A percentile compares a stretch with the other conserved stretches of the same genome.
Conservation (phyloP, 2,329 filamentous ascomycete genomes). For the Fusarium sp. region DNA sequence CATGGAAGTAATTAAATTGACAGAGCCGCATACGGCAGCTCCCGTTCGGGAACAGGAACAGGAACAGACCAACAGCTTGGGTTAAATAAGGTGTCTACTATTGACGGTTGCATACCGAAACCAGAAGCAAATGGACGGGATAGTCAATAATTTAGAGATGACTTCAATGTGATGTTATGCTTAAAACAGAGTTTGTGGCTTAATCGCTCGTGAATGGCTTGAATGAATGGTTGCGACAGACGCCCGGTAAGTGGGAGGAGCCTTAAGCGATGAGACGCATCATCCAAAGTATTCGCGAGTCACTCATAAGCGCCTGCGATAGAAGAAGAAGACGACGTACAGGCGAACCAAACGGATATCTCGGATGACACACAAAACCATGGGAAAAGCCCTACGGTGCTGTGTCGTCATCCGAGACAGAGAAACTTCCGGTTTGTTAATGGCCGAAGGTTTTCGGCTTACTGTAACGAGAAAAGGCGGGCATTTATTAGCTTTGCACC, state of each 20-base stretch:
- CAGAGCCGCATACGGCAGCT: constrained; percentile 6
- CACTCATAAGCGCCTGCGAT: too few species aligned
- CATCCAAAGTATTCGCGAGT: neutral
- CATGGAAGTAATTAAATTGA: neutral
- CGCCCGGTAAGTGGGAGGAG: too few species aligned
- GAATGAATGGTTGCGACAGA: neutral
- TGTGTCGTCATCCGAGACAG: neutral
- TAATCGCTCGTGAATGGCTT: neutral
- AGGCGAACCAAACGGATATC: neutral
- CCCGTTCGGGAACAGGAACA: neutral
- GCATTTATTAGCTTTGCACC: too few species aligned
- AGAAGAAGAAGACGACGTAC: too few species aligned
- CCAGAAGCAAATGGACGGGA: neutral
- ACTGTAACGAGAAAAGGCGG: neutral
- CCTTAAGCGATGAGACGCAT: neutral
- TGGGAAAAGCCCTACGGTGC: neutral
- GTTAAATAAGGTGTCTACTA: neutral
- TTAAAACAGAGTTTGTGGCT: constrained; percentile 4
- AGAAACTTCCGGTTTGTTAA: neutral
- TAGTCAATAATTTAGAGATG: neutral
- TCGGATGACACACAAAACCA: neutral
- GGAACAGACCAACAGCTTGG: neutral
- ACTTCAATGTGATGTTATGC: neutral
- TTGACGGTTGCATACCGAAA: neutral
- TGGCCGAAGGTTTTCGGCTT: neutral